Evolutionary conservation across 768 basidiomycete species (phyloP).

Genomic region (Suillus plorans): DNA sequence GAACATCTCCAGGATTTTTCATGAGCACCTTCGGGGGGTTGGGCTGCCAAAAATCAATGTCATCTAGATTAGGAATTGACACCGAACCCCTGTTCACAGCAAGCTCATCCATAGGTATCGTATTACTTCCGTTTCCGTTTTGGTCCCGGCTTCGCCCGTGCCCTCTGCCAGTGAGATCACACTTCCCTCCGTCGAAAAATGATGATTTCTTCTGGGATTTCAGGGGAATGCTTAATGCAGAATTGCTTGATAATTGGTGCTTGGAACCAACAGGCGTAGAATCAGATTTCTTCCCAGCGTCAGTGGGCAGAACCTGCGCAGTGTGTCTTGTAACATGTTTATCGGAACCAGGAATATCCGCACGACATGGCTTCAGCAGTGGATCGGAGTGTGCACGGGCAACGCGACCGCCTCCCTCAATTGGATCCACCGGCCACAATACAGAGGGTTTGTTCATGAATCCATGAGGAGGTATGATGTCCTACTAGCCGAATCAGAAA

Average conservation of each 20-base stretch:
- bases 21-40: conserved; percentile 58
- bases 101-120: not conserved
- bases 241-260: not conserved
- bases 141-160: not conserved
- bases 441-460: conserved; percentile 61
- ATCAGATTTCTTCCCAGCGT: conserved; percentile 17
- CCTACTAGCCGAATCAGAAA: conserved; percentile 36
- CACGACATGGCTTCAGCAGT: conserved; percentile 49
- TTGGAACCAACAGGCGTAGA: conserved; percentile 8
- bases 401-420: conserved; percentile 36
- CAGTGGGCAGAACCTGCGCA: not conserved
- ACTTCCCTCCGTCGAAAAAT: not conserved
- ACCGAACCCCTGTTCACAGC: not conserved
- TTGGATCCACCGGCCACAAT: conserved; percentile 53
- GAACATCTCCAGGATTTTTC: conserved; percentile 41
- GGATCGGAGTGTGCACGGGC: conserved; percentile 37
- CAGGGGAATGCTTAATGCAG: conserved; percentile 1
- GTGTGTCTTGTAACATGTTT: conserved; percentile 24
- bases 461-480: conserved; percentile 65
- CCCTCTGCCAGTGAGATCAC: not conserved
- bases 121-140: not conserved
- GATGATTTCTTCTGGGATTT: conserved; percentile 36
- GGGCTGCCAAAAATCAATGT: conserved; percentile 45
- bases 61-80: conserved; percentile 7
- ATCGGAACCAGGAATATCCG: conserved; percentile 45